Percentiles rank a stretch among this genome's conserved stretches.
These are phyloP conservation scores for Cadophora sp. DNA, from an alignment of 2,329 filamentous ascomycete genomes.

Conservation along the genomic window DNA sequence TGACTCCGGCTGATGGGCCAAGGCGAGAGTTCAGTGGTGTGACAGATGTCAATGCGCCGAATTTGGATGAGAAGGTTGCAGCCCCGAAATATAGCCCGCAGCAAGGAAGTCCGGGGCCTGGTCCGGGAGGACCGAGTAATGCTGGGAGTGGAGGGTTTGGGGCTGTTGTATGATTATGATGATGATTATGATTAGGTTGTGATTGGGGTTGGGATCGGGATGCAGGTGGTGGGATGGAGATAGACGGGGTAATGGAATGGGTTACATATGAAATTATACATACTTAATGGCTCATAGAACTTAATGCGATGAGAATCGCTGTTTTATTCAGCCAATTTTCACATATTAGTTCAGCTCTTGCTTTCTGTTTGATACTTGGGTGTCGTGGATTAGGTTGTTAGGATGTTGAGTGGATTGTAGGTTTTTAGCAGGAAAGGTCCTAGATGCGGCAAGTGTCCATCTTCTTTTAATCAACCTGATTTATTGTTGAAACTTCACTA, in stretches of 20 bases:
- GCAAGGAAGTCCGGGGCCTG: conserved; percentile 18
- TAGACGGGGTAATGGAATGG: not conserved
- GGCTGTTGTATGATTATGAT: conserved; percentile 12
- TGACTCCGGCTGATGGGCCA: conserved; percentile 73
- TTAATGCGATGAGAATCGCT: not conserved
- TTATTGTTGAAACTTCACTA: too few species aligned
- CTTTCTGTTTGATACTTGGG: too few species aligned
- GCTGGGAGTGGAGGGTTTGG: not conserved
- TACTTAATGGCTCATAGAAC: not conserved
- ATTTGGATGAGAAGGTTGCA: conserved; percentile 39
- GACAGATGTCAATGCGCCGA: conserved; percentile 64
- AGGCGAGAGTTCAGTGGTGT: conserved; percentile 73
- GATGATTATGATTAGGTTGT: not conserved
- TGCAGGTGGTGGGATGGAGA: not conserved
- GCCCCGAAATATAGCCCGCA: conserved; percentile 24
- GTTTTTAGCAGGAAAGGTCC: too few species aligned
- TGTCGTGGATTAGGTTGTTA: too few species aligned
- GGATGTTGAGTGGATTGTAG: too few species aligned
- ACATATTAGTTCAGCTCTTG: too few species aligned
- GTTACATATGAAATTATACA: not conserved
- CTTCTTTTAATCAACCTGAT: too few species aligned
- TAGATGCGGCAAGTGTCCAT: too few species aligned
- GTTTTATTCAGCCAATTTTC: too few species aligned
- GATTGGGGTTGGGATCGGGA: not conserved
- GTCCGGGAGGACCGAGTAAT: not conserved